These are phyloP conservation scores for Pinus albicaulis DNA, from an alignment of 75 land plant genomes.

Conservation along the genomic window DNA sequence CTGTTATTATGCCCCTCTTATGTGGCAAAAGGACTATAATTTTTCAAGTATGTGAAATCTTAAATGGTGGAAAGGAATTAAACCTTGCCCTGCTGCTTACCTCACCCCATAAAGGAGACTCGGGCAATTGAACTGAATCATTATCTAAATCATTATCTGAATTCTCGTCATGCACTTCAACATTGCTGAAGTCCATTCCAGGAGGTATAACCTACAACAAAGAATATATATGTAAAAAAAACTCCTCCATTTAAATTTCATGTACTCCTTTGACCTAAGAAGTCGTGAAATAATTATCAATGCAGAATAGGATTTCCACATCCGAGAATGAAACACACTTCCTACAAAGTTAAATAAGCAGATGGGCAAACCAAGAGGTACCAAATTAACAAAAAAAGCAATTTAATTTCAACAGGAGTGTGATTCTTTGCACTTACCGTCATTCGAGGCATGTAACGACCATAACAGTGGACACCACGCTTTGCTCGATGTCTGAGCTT, in stretches of 20 bases:
- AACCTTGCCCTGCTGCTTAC: conserved; percentile 15
- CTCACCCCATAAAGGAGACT: conserved; percentile 72
- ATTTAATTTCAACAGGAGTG: not conserved
- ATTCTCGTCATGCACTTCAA: conserved; percentile 56
- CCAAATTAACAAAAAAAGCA: not conserved
- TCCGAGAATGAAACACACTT: too few relatives aligned
- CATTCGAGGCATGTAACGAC: conserved; percentile 93
- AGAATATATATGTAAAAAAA: not conserved
- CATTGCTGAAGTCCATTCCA: conserved; percentile 85
- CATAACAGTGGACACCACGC: conserved; percentile 75
- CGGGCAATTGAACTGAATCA: conserved; percentile 39
- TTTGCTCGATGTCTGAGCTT: conserved; percentile 70
- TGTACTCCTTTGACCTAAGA: not conserved
- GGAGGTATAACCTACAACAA: conserved; percentile 76
- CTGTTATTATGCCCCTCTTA: not conserved
- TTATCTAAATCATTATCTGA: conserved; percentile 60
- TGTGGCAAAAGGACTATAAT: not conserved
- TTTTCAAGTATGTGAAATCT: not conserved
- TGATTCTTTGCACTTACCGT: conserved; percentile 42
- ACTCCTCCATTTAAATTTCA: not conserved
- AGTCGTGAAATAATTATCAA: not conserved
- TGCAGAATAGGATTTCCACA: not conserved
- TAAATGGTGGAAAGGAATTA: not conserved
- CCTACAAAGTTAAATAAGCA: not conserved
- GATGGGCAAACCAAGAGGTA: not conserved